Evolutionary conservation across 2,329 filamentous ascomycete genomes (phyloP).

Genomic region (Xylariaceae sp.): DNA sequence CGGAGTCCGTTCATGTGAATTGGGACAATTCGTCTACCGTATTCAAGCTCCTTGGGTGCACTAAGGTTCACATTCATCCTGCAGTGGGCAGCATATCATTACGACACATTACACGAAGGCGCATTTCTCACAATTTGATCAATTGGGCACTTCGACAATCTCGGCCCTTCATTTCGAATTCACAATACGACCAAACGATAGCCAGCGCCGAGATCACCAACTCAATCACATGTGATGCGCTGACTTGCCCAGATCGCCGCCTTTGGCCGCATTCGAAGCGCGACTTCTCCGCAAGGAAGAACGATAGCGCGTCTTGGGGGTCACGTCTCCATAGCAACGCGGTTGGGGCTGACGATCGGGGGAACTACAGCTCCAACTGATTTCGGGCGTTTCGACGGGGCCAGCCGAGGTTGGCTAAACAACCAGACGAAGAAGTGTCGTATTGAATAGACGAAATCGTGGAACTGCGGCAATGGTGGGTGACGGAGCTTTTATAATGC

Average conservation of each 20-base stretch:
- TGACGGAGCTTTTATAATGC: constrained; percentile 13
- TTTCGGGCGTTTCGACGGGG: constrained; percentile 6
- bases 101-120: no score
- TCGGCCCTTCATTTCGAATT: background rate
- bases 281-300: constrained; percentile 12
- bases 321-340: constrained; percentile 20
- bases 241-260: no score
- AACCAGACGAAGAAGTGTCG: constrained; percentile 4
- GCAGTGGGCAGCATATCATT: no score
- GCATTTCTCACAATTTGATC: no score
- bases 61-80: no score
- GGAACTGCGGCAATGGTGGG: constrained; percentile 2
- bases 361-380: constrained; percentile 18
- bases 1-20: no score
- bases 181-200: background rate
- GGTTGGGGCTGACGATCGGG: constrained; percentile 22
- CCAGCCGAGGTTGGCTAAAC: constrained; percentile 8
- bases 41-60: no score
- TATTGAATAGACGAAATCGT: constrained; percentile 1
- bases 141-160: no score
- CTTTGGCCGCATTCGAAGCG: constrained; percentile 1
- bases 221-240: constrained; percentile 7
- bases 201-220: background rate
- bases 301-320: constrained; percentile 1
- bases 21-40: no score